Base-by-base conservation (phyloP, 2,329 filamentous ascomycete genomes). In the Biscogniauxia marginata region DNA sequence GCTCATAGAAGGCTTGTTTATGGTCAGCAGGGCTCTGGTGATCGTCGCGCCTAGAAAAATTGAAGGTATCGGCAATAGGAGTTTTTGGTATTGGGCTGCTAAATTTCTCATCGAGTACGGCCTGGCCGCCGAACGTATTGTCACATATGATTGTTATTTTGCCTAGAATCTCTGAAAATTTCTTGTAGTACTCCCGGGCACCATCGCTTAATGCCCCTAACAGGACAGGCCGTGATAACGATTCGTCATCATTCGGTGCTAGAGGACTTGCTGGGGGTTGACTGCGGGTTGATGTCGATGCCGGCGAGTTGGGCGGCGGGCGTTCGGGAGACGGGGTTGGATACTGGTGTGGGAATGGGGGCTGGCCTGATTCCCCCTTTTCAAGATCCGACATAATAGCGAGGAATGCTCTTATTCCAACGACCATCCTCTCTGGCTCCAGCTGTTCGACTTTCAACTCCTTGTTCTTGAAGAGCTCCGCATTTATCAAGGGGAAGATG, bases 91-190 rank as follows among this genome's bases (percentile, higher is more conserved):
- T 89, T 7, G 89, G 85, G 47, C 89, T 87, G 58, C 84, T 90
- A 70, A 98, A 96, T 69, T 97, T 98, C 72, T 99, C 96, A 68
- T 99, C 95, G 49, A 98, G 75, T 0, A 91, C 91, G 25, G 93
- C 95, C 75, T 99, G 95, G 0, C 95, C 95, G 51, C 95, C 96
- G 75, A 99, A 99, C 0, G 93, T 90, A 66, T 96, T 95, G 72
- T 99, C 95, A 73, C 95, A 99, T 30, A 98, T 88, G 46, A 98
- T 89, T 2, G 93, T 96, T 54, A 99, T 96, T 70, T 96, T 96
- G 22, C 93, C 95, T 7, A 99, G 77, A 21, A 99, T 93, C 70
- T 96, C 91, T 70, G 93, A 98, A 65, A 99, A 99, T 52, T 89
- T 88, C 53, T 87, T 80, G 72, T 98, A 97, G 69, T 91, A 95